Base-by-base conservation (phyloP, 2,329 filamentous ascomycete genomes). In the Colletotrichum tofieldiae region DNA sequence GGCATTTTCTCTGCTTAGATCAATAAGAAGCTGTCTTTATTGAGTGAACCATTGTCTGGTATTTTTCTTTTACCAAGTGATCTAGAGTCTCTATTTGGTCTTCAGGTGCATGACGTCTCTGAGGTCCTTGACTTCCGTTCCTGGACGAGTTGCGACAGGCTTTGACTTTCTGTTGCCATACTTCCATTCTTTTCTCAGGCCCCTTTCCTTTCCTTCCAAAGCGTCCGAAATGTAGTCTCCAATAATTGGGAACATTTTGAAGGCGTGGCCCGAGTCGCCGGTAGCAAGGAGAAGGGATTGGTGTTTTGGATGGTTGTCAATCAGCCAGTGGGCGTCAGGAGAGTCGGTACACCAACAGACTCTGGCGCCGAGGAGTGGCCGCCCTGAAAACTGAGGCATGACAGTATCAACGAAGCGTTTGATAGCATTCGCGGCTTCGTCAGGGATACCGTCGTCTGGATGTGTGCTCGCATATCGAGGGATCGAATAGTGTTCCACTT, bases 281-380 rank as follows among this genome's bases (percentile, higher is more conserved):
- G 77, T 77, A 0, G 73, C 76, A 8, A 78, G 52, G 0, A 77
- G 66, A 4, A 78, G 55, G 2, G 69, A 52, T 2, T 70, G 43
- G 32, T 77, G 37, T 59, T 71, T 72, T 11, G 74, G 75, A 9
- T 77, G 74, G 20, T 66, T 67, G 51, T 81, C 79, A 14, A 81
- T 76, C 1, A 81, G 75, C 37, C 77, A 81, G 66, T 81, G 79
- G 61, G 81, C 79, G 55, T 81, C 79, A 8, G 77, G 79, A 0
- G 79, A 78, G 37, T 81, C 80, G 0, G 79, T 80, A 52, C 80
- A 81, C 80, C 80, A 81, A 63, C 79, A 81, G 20, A 78, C 74
- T 18, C 71, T 65, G 6, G 76, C 71, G 12, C 76, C 73, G 0
- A 78, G 58, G 9, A 77, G 74, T 5, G 76, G 77, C 1, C 75